Evolutionary conservation across 2,329 filamentous ascomycete genomes (phyloP).

Genomic region (Claviceps digitariae): DNA sequence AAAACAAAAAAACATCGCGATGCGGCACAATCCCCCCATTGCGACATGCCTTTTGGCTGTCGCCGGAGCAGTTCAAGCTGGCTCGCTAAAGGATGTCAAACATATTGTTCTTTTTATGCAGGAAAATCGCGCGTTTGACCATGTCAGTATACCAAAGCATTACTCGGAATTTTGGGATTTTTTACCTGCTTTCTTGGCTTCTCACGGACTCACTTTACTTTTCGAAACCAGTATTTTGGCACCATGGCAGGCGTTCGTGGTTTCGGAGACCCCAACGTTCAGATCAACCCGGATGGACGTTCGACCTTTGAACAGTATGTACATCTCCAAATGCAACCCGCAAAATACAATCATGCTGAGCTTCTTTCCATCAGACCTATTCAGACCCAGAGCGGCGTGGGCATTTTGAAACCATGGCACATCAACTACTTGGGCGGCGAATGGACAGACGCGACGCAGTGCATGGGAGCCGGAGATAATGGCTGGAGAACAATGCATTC

Average conservation of each 20-base stretch:
- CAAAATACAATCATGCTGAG: neutral
- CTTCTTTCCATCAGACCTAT: neutral
- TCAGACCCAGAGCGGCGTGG: constrained; percentile 22
- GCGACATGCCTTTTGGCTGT: constrained; percentile 8
- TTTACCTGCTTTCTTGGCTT: neutral
- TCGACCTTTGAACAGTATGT: constrained; percentile 36
- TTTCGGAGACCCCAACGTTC: constrained; percentile 31
- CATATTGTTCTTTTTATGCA: constrained; percentile 48
- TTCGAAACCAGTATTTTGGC: constrained; percentile 32
- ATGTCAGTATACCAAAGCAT: constrained; percentile 10
- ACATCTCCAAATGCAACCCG: too few relatives aligned
- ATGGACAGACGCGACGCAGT: constrained; percentile 34
- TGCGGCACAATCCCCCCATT: neutral
- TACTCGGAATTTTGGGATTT: neutral
- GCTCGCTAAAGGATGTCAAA: constrained; percentile 35
- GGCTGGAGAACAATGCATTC: constrained; percentile 37
- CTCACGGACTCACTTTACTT: neutral
- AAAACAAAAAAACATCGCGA: neutral
- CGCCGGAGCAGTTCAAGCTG: constrained; percentile 14
- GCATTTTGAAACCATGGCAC: constrained; percentile 34
- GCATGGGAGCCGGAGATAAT: constrained; percentile 36
- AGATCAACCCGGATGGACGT: constrained; percentile 19
- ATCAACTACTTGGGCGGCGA: constrained; percentile 35
- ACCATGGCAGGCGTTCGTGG: constrained; percentile 41
- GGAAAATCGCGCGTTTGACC: constrained; percentile 23